phyloP scores from a whole-genome alignment of 169 alveolate species.

The Plasmodium reichenowi region DNA sequence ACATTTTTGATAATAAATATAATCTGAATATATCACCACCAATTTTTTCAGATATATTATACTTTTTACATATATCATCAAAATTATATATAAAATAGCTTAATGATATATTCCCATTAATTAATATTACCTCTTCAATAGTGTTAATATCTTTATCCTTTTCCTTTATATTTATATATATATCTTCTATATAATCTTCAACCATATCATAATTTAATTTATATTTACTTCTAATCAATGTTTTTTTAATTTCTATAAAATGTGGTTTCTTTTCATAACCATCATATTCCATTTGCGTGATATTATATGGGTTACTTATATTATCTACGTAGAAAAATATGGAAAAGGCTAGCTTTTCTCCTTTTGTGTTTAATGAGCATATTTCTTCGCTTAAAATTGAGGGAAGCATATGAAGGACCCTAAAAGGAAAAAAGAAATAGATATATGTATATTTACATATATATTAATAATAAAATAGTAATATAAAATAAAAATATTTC shows the following conservation, averaged over 20 bases:
- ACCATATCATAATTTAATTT: constrained; percentile 51
- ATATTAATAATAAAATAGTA: neutral
- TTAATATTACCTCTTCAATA: constrained; percentile 28
- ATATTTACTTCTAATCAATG: constrained; percentile 19
- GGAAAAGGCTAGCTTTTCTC: constrained; percentile 89
- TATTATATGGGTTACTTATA: constrained; percentile 38
- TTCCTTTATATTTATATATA: constrained; percentile 13
- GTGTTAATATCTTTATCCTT: neutral
- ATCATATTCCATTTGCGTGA: neutral
- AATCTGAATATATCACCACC: constrained; percentile 71
- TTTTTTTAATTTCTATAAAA: constrained; percentile 20
- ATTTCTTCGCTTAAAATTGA: constrained; percentile 89
- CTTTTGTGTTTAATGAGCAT: constrained; percentile 90
- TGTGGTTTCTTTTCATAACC: neutral
- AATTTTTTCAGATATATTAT: constrained; percentile 19
- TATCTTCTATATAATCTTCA: constrained; percentile 49
- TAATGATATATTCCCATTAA: constrained; percentile 19
- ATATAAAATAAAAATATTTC: neutral
- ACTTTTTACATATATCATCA: constrained; percentile 19
- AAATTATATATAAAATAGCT: constrained; percentile 11
- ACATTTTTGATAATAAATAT: constrained; percentile 34
- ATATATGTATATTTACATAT: neutral
- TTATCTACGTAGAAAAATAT: constrained; percentile 83
- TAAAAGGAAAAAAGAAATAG: neutral
- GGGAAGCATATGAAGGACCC: constrained; percentile 90